Evolutionary conservation across 2,329 filamentous ascomycete species (phyloP).

Genomic region (Colletotrichum spinosum): DNA sequence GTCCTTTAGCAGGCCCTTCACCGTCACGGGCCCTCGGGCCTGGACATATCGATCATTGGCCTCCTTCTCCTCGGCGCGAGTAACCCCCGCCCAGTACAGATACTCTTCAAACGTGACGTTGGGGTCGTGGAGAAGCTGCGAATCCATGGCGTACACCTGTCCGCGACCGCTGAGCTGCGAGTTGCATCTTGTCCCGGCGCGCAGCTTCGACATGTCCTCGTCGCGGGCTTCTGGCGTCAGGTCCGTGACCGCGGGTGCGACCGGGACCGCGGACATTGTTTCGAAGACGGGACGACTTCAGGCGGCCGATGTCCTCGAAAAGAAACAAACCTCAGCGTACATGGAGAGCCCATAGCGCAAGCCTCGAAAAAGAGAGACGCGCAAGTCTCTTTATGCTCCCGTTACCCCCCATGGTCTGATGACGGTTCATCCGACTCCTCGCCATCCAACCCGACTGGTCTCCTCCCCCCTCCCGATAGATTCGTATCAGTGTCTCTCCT

Average conservation of each 20-base stretch:
- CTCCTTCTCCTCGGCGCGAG: slow-evolving; percentile 39
- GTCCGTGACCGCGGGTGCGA: slow-evolving; percentile 21
- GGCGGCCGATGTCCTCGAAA: not conserved
- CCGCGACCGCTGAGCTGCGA: not conserved
- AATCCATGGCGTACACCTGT: slow-evolving; percentile 3
- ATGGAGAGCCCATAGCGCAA: too few species aligned
- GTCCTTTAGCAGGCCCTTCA: slow-evolving; percentile 34
- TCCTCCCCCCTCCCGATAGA: not conserved
- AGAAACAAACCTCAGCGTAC: not conserved
- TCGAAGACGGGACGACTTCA: slow-evolving; percentile 31
- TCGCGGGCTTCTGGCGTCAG: not conserved
- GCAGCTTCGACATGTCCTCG: not conserved
- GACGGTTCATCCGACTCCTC: slow-evolving; percentile 7
- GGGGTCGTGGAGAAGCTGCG: slow-evolving; percentile 38
- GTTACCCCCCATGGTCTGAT: not conserved
- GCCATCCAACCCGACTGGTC: not conserved
- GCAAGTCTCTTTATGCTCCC: not conserved
- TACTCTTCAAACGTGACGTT: slow-evolving; percentile 43
- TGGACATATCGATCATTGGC: slow-evolving; percentile 30
- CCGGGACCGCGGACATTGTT: slow-evolving; percentile 22
- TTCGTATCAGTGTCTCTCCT: not conserved
- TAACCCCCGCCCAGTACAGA: slow-evolving; percentile 42
- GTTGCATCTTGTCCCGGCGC: not conserved
- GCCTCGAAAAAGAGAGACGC: too few species aligned
- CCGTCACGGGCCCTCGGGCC: slow-evolving; percentile 33